Evolutionary conservation across 495 filamentous ascomycete genomes (phyloP).

Genomic region (Neurospora cerealis): DNA sequence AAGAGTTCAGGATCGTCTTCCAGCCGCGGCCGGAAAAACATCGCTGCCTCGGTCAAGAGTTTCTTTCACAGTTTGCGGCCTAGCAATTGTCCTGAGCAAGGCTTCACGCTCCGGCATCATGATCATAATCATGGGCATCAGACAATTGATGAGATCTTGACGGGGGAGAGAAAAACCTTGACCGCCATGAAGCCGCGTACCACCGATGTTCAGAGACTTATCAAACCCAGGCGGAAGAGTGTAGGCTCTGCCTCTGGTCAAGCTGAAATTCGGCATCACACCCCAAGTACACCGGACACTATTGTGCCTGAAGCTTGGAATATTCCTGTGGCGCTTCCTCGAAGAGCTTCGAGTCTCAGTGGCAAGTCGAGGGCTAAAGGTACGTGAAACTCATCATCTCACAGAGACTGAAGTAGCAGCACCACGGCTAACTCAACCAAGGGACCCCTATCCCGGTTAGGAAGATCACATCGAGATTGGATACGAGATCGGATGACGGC

Average conservation of each 20-base stretch:
- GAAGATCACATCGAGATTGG: background rate
- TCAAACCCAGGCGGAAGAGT: background rate
- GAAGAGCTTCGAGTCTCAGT: conserved; percentile 4
- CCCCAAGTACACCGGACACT: conserved; percentile 3
- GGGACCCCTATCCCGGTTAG: background rate
- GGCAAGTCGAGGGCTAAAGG: background rate
- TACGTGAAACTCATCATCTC: background rate
- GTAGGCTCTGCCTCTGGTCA: background rate
- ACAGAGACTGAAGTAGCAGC: background rate
- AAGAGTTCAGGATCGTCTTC: background rate
- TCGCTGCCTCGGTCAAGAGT: conserved; percentile 14
- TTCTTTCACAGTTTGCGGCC: conserved; percentile 27
- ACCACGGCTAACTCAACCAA: background rate
- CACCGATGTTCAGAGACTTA: background rate
- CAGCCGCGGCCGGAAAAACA: background rate
- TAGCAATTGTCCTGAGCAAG: conserved; percentile 33
- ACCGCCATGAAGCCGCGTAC: background rate
- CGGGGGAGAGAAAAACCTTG: background rate
- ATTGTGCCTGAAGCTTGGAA: conserved; percentile 11
- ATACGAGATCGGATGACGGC: background rate
- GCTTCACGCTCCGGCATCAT: conserved; percentile 23
- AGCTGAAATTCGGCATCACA: conserved; percentile 1
- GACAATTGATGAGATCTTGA: background rate
- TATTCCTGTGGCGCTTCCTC: conserved; percentile 11
- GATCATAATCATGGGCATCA: background rate